A percentile compares a stretch with the other conserved stretches of the same genome.
Evolutionary conservation across 1,284 basidiomycete species (phyloP).

Genomic region (Amylostereum chailletii): DNA sequence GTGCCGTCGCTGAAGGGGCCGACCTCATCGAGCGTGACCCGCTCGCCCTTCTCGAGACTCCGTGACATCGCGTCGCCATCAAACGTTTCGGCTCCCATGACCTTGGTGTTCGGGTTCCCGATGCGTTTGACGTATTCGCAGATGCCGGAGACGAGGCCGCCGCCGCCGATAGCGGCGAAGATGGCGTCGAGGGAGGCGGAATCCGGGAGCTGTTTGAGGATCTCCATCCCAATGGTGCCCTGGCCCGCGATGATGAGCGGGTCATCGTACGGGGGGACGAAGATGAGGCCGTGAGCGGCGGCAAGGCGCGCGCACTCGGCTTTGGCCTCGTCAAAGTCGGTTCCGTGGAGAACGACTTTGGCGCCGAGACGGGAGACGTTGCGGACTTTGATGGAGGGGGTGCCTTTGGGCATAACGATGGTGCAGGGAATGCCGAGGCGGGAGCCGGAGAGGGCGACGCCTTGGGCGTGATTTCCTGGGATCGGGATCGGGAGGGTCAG

Average conservation of each 20-base stretch:
- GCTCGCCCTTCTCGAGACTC: slow-evolving; percentile 70
- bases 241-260: slow-evolving; percentile 97
- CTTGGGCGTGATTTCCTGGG: slow-evolving; percentile 96
- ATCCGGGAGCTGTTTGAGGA: slow-evolving; percentile 78
- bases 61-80: slow-evolving; percentile 92
- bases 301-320: slow-evolving; percentile 87
- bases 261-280: slow-evolving; percentile 97
- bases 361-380: slow-evolving; percentile 92
- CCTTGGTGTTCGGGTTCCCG: slow-evolving; percentile 75
- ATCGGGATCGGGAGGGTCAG: slow-evolving; percentile 6
- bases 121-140: slow-evolving; percentile 92
- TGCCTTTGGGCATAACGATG: slow-evolving; percentile 96
- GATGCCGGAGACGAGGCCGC: slow-evolving; percentile 86
- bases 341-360: slow-evolving; percentile 87
- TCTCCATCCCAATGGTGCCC: slow-evolving; percentile 92
- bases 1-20: slow-evolving; percentile 99
- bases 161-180: slow-evolving; percentile 90
- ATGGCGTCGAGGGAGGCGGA: slow-evolving; percentile 77
- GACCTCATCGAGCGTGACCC: slow-evolving; percentile 83
- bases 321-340: slow-evolving; percentile 96
- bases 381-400: slow-evolving; percentile 92
- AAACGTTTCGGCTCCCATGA: slow-evolving; percentile 91
- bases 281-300: slow-evolving; percentile 67
- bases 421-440: slow-evolving; percentile 89
- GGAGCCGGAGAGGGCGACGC: slow-evolving; percentile 89